Evolutionary conservation across 441 rosid genomes (phyloP).

Genomic region (Raphanus hybrid): DNA sequence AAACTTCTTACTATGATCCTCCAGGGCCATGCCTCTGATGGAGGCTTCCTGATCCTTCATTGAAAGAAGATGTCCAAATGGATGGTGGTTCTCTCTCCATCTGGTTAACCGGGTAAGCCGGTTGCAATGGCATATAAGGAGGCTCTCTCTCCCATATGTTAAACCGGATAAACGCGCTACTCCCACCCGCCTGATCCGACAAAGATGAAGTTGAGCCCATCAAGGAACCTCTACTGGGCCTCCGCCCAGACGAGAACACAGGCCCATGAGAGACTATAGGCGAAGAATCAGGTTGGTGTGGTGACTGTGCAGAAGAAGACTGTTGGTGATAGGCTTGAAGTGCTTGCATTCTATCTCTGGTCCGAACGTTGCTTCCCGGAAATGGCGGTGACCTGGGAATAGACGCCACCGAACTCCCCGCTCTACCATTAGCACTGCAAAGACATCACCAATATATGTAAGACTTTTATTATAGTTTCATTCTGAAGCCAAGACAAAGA

Average conservation of each 20-base stretch:
- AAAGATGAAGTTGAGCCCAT: conserved; percentile 71
- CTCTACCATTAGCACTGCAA: conserved; percentile 67
- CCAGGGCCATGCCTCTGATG: conserved; percentile 81
- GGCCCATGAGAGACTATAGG: conserved; percentile 59
- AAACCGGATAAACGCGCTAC: conserved; percentile 66
- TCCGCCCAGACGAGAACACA: conserved; percentile 53
- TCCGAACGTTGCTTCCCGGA: conserved; percentile 87
- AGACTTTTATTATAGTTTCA: not conserved
- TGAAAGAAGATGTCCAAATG: conserved; percentile 52
- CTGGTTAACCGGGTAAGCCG: conserved; percentile 61
- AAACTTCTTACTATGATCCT: conserved; percentile 58
- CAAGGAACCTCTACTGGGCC: conserved; percentile 64
- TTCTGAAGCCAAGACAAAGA: conserved; percentile 11
- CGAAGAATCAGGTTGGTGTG: conserved; percentile 51
- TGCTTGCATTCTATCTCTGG: conserved; percentile 87
- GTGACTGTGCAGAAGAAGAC: conserved; percentile 42
- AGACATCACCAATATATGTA: not conserved
- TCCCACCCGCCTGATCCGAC: conserved; percentile 73
- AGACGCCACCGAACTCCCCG: conserved; percentile 75
- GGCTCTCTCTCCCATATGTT: conserved; percentile 85
- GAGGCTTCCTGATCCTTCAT: conserved; percentile 59
- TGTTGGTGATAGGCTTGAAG: conserved; percentile 95
- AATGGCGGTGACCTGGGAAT: conserved; percentile 69
- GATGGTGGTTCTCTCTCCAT: conserved; percentile 70
- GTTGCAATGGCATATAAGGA: conserved; percentile 47